These are phyloP conservation scores for Exophiala bonariae DNA, from an alignment of 2,329 filamentous ascomycete species.

Conservation along the genomic window DNA sequence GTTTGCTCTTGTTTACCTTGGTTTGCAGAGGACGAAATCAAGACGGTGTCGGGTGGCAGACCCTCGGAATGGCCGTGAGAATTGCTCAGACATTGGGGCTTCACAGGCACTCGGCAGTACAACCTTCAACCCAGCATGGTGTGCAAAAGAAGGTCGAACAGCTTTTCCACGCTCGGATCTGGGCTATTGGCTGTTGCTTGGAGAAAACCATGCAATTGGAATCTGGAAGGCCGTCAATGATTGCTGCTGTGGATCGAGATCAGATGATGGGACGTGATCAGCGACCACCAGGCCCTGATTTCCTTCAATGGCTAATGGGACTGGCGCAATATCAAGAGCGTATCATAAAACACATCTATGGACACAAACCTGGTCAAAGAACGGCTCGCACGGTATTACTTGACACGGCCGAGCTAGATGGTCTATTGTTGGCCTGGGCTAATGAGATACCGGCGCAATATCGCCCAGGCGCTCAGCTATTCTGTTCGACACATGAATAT, in stretches of 20 bases:
- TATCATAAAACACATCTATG: constrained; percentile 1
- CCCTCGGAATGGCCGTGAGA: background rate
- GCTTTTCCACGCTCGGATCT: background rate
- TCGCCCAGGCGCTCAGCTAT: background rate
- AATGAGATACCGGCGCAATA: background rate
- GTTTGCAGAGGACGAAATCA: background rate
- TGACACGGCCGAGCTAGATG: background rate
- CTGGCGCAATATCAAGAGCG: background rate
- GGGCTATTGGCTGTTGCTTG: background rate
- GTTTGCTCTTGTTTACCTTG: background rate
- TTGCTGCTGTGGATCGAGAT: background rate
- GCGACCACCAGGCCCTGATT: background rate
- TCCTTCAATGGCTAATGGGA: background rate
- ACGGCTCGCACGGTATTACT: background rate
- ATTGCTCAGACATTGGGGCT: background rate
- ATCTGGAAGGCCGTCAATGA: background rate
- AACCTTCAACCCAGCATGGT: background rate
- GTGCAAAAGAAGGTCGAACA: background rate
- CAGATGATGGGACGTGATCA: constrained; percentile 1
- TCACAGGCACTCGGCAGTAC: background rate
- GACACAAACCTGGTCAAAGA: background rate
- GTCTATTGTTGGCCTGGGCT: background rate
- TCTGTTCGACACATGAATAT: background rate
- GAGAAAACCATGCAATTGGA: background rate
- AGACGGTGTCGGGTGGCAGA: background rate